Base-by-base conservation (phyloP, 2,329 filamentous ascomycete species). In the Hortaea werneckii region DNA sequence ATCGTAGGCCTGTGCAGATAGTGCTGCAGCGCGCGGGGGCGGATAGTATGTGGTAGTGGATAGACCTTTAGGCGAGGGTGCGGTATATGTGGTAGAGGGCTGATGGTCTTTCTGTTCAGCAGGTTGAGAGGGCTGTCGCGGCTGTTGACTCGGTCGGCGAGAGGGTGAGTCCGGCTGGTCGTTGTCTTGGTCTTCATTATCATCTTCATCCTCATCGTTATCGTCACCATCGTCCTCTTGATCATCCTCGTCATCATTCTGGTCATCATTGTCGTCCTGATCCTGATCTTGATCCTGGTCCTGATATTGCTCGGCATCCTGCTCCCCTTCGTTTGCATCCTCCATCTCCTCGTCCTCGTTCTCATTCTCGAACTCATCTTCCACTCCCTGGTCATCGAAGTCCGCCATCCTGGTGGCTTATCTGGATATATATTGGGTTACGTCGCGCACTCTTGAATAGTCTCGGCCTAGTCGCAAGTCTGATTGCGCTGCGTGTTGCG, bases 1-100 rank as follows among this genome's bases (percentile, higher is more conserved):
- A 63, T 98, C 92, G 70, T 96, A 98, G 1, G 84, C 78, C 37
- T 75, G 71, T 10, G 92, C 90, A 1, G 76, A 82, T 42, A 94
- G 70, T n/a, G 81, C 85, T 60, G 94, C 88, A 8, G 82, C 75
- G 0, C 85, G 79, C n/a, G 88, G 75, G 6, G 52, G 50, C 9
- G 62, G 63, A 52, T 55, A 50, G 35, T 61, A 55, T 6, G 60
- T 59, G 10, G 51, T 54, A 6, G 50, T 43, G 47, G 59, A 43
- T 49, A 45, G 40, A 43, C 44, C 35, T 53, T 59, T 11, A 54
- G 67, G 48, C 29, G 72, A 72, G 5, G 72, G 67, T 1, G 73
- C 71, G 3, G 70, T 73, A 45, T 74, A 62, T 12, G 69, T 64
- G 10, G 72, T 67, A 34, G 72, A 67, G 0, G 70, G 70, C 43